A percentile compares a stretch with the other conserved stretches of the same genome.
These are phyloP conservation scores for Amyloporia xantha DNA, from an alignment of 768 basidiomycete genomes.

Conservation along the genomic window DNA sequence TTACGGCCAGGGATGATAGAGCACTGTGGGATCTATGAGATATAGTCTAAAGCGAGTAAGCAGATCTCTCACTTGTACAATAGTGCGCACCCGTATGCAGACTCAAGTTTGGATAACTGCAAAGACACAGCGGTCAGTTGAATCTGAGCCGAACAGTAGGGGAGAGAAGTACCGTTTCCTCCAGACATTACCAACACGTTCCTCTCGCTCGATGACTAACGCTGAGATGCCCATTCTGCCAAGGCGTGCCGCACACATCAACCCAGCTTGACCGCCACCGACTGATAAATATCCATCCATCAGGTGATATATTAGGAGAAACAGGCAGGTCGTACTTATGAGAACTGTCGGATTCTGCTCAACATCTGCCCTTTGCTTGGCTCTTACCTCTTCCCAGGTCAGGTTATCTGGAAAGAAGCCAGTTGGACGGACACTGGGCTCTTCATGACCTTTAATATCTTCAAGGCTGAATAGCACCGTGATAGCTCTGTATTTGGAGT, in stretches of 20 bases:
- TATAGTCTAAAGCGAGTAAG: too few relatives aligned
- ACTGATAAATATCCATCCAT: conserved; percentile 19
- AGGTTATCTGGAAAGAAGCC: conserved; percentile 30
- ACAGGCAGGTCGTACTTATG: conserved; percentile 24
- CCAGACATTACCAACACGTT: conserved; percentile 37
- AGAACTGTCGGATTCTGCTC: conserved; percentile 35
- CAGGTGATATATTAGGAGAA: not conserved
- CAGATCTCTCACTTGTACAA: conserved; percentile 14
- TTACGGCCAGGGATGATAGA: conserved; percentile 32
- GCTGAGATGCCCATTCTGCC: conserved; percentile 31
- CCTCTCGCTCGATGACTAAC: conserved; percentile 31
- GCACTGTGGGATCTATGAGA: conserved; percentile 26
- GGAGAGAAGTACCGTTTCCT: conserved; percentile 35
- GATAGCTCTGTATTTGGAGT: conserved; percentile 30
- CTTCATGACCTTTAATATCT: conserved; percentile 30
- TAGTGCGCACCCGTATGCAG: conserved; percentile 31
- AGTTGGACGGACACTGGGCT: conserved; percentile 20
- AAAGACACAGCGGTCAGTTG: too few relatives aligned
- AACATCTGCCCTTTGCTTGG: conserved; percentile 27
- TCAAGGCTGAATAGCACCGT: conserved; percentile 12
- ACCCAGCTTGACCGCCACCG: conserved; percentile 37
- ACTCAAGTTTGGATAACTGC: conserved; percentile 30
- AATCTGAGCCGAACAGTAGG: too few relatives aligned
- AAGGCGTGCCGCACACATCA: conserved; percentile 37
- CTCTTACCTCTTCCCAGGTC: conserved; percentile 20